phyloP scores from a whole-genome alignment of 2,329 filamentous ascomycete species.

The Nigrospora sphaerica region DNA sequence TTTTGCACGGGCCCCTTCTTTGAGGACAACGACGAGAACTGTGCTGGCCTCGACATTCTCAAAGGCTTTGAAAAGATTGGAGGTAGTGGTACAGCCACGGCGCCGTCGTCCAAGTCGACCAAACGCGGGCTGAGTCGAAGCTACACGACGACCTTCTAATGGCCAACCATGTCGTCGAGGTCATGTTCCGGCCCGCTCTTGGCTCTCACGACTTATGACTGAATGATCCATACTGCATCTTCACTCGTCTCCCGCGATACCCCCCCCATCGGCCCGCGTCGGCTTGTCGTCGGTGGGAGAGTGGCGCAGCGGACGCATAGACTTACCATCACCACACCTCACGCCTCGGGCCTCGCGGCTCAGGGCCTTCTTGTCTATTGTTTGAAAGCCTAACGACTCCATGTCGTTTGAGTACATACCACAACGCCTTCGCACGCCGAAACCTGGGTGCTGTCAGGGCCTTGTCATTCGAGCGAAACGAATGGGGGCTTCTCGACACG shows the following conservation, averaged over 20 bases:
- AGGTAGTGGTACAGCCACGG: conserved; percentile 26
- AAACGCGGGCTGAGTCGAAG: conserved; percentile 30
- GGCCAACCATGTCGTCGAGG: conserved; percentile 1
- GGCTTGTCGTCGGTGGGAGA: conserved; percentile 1
- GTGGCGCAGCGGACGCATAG: conserved; percentile 9
- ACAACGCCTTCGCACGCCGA: conserved; percentile 10
- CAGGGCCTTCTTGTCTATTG: conserved; percentile 23
- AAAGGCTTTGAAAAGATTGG: conserved; percentile 74
- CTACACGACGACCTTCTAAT: conserved; percentile 29
- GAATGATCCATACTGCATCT: conserved; percentile 7
- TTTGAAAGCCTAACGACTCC: conserved; percentile 17
- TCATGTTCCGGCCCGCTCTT: neutral
- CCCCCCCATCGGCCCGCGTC: conserved; percentile 3
- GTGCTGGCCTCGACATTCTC: conserved; percentile 60
- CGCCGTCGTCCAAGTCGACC: conserved; percentile 16
- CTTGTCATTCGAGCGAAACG: no score
- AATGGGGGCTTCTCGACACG: no score
- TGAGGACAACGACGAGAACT: conserved; percentile 51
- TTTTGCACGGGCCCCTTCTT: conserved; percentile 49
- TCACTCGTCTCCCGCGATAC: neutral
- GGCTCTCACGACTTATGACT: conserved; percentile 9
- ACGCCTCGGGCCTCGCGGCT: conserved; percentile 13
- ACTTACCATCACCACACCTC: conserved; percentile 4
- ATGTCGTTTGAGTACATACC: conserved; percentile 15
- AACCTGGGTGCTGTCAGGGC: conserved; percentile 5